Evolutionary conservation across 208 protist species (phyloP), one percentile per base, ranked within the genome.

Genomic region (Trypanosoma grayi): DNA sequence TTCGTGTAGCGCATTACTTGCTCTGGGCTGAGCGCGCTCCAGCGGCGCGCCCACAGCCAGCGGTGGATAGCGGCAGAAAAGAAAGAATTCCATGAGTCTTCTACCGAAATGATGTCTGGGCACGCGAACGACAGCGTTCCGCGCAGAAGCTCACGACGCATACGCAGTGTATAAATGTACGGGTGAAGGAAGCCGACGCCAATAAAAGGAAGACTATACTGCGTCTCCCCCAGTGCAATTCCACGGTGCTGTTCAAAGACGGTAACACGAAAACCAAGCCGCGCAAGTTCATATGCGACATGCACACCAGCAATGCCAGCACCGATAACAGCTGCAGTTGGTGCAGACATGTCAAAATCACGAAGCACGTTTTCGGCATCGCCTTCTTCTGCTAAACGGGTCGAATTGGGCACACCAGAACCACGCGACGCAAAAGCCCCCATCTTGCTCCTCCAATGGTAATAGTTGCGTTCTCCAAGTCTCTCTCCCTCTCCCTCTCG

Each of bases 281-380:
- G 70, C 10, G 79, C 85, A 20, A 95, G 73, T 66, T 95, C 89
- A 58, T 95, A 90, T 8, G 89, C 89, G 0, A 82, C 79, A 66
- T 95, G 89, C 13, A 95, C 85, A 18, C 89, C 89, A 0, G 84
- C 82, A 34, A 95, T 81, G 20, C 89, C 89, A 25, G 79, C 85
- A 18, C 89, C 85, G 46, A 95, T 74, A 33, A 95, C 89, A 10
- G 89, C 89, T 2, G 85, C 85, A 22, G 67, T 82, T 0, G 83
- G 85, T 0, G 60, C 14, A 11, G 56, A 65, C 0, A 82, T 74
- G 51, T 84, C 74, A 45, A 87, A 68, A 27, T 66, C 51, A 33
- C 64, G 48, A 24, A 80, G 55, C n/a, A 73, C 41, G 7, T 77
- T 54, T 33, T 62, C 60, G 8, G 51, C 30, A 40, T 60, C 27